Base-by-base conservation (phyloP, 768 basidiomycete species). In the Boletus tomentosulus region DNA sequence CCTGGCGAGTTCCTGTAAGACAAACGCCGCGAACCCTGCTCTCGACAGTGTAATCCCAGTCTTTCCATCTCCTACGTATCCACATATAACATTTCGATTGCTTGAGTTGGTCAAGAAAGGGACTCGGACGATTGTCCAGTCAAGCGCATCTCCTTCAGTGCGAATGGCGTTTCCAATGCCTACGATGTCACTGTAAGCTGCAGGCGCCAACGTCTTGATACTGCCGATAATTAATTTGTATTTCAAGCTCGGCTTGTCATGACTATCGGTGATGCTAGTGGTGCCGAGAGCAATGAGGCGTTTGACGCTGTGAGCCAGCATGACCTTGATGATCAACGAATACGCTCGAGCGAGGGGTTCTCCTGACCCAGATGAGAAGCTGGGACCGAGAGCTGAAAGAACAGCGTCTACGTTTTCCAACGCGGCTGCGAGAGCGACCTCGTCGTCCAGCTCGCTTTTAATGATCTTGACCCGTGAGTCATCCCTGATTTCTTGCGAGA, bases 111-210 rank as follows among this genome's bases (percentile, higher is more conserved):
- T 83, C 61, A 90, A 63, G 25, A 87, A 48, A 0, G 87, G 87
- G 2, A 90, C 86, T 33, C 88, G 74, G 30, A 76, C 82, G 43
- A 89, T 80, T 7, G 86, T 89, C 84, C 85, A 89, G 24, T 83
- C 79, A 16, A 87, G 60, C 19, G 78, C 74, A 0, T 71, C 71
- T 12, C 77, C 78, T 54, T 78, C 69, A 13, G 66, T 68, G 11
- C 81, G 74, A 34, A 88, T 73, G 13, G 70, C 73, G 46, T 84
- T 73, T 16, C 84, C 87, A 51, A 86, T 77, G 1, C 78, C 83
- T 9, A 85, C 81, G 27, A 90, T 73, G 49, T 89, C 88, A 34
- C 76, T 79, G 63, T 86, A 91, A n/a, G 84, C 83, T 45, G 71
- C 75, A 34, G 71, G 70, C 0, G 79, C 82, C 43, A 83, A 66